A percentile compares a stretch with the other conserved stretches of the same genome.
phyloP scores from a whole-genome alignment of 306 rosid species.

The Trifolium subterraneum region DNA sequence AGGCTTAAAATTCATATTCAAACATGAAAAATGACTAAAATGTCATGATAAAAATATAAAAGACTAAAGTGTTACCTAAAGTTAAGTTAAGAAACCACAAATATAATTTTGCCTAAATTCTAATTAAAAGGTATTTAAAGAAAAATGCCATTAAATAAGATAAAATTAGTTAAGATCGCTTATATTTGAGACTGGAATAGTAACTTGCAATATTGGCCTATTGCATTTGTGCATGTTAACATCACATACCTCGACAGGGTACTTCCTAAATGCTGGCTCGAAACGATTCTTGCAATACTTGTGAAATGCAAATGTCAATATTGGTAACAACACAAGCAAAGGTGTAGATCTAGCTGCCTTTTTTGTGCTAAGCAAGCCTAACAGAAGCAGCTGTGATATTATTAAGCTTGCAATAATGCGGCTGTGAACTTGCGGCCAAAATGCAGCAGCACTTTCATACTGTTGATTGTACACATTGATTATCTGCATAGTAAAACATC shows the following conservation, averaged over 20 bases:
- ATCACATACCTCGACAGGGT: conserved; percentile 83
- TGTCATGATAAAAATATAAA: too few species aligned
- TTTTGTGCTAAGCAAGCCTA: conserved; percentile 97
- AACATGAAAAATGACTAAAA: too few species aligned
- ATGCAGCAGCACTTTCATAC: conserved; percentile 95
- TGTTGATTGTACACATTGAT: conserved; percentile 93
- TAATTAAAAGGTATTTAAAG: too few species aligned
- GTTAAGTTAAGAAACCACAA: too few species aligned
- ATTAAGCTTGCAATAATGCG: conserved; percentile 92
- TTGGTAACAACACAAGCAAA: conserved; percentile 73
- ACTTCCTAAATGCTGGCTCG: conserved; percentile 90
- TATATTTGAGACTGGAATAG: background rate
- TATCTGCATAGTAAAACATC: conserved; percentile 59
- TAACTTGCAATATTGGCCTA: conserved; percentile 18
- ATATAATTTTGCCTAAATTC: too few species aligned
- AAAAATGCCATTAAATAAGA: background rate
- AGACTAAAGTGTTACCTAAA: too few species aligned
- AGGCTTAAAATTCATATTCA: too few species aligned
- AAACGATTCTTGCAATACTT: conserved; percentile 82
- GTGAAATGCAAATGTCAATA: conserved; percentile 84
- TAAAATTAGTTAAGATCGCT: background rate
- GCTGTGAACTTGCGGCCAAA: conserved; percentile 96
- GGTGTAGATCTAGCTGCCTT: conserved; percentile 96
- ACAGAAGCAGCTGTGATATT: conserved; percentile 84
- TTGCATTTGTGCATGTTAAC: conserved; percentile 3